Evolutionary conservation across 2,329 filamentous ascomycete genomes (phyloP), one percentile per base, ranked within the genome.

Genomic region (Penicillium sp.): DNA sequence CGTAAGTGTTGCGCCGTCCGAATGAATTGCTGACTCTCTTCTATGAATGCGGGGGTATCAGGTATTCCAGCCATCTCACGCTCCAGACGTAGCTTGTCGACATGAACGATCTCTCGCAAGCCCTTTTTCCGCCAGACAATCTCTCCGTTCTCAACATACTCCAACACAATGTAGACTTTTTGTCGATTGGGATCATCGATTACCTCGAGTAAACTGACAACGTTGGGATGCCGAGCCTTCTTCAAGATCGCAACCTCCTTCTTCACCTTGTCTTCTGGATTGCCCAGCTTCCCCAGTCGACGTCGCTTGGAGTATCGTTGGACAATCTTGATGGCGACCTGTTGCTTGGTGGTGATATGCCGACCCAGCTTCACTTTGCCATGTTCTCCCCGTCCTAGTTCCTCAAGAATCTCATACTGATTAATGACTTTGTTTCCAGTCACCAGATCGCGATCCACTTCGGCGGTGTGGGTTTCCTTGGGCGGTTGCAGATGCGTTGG

Each of bases 321-420:
- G 47, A 99, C 96, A 68, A 99, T 99, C 79, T 99, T 99, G 83
- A 99, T 97, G 55, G 95, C 95, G 4, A 99, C 93, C 71, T 89
- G 88, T 53, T 91, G 88, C 60, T 84, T 84, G 1, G 85, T 92
- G 55, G 88, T 81, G 46, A 92, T 80, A 71, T 96, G 92, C 53
- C 92, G 86, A 48, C 93, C 95, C 48, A 97, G 83, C 78, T 99
- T 99, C 70, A 99, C 95, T 79, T 98, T 99, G 69, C 95, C 95
- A 73, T 99, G 95, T 68, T 96, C 91, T 50, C 95, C 95, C 58
- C 95, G 89, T 54, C 95, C 95, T 53, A 99, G 91, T 77, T 99
- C 95, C 74, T 96, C 91, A 63, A 98, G 89, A 67, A 99, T 91
- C 76, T 97, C 92, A 78, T 99, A 99, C 72, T 97, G 90, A 70